Base-by-base conservation (phyloP, 1,139 yeast species). In the Geotrichum armillariae region DNA sequence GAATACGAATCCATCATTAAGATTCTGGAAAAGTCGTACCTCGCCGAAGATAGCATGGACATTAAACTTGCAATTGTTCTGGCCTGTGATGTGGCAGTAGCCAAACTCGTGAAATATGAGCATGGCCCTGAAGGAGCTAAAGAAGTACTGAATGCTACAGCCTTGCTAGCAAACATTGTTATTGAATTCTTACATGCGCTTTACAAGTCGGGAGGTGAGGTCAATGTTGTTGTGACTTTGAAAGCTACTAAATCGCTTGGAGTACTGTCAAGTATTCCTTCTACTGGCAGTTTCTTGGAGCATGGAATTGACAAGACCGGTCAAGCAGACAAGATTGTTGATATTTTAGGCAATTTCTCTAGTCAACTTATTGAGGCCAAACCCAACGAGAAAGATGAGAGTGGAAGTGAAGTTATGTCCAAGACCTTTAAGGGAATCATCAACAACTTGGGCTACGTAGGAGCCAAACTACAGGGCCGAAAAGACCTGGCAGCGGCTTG, bases 241-340 rank as follows among this genome's bases (percentile, higher is more conserved):
- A 55, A 54, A 25, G 48, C 52, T 4, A 52, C 59, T 22, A 57
- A 57, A 27, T 48, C 54, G 3, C 42, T 60, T 22, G 63, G 63
- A 2, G 41, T 59, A 5, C 41, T 57, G 12, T 52, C 61, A 2
- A 46, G 56, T 17, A 40, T 43, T 23, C 9, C 34, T 7, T 16
- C 23, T 37, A 14, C 23, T 23, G 11, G 27, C 12, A n/a, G 29
- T 11, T 25, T 39, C 3, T 17, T 48, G 38, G 43, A 46, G 16
- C 32, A 36, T 14, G 22, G 39, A n/a, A 16, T 41, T 18, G n/a
- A 20, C 4, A 20, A 17, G 7, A 35, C 18, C 16, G 9, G 4
- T 12, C 34, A 37, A 11, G 14, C 33, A 7, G 21, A 21, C 2
- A 36, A 38, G 23, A 43, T 50, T 8, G 37, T 36, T 7, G 41